A percentile compares a stretch with the other conserved stretches of the same genome.
These are phyloP conservation scores for Mycena amicta DNA, from an alignment of 768 basidiomycete species.

Conservation along the genomic window DNA sequence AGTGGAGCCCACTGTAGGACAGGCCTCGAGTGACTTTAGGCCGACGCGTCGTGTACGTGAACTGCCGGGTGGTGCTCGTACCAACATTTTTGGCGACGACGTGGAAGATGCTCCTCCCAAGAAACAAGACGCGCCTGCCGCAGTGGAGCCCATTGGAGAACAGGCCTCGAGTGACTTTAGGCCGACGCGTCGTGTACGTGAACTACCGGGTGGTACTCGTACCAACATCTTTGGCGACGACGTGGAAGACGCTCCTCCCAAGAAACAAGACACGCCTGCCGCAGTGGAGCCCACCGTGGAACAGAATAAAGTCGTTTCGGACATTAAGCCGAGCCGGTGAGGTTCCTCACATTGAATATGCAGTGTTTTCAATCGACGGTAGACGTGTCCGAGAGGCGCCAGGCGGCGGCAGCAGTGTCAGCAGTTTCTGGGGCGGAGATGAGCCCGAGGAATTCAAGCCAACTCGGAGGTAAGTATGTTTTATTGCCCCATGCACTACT, in stretches of 20 bases:
- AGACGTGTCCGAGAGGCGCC: conserved; percentile 50
- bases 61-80: conserved; percentile 53
- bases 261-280: conserved; percentile 7
- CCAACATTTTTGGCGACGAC: conserved; percentile 51
- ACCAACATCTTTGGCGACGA: conserved; percentile 52
- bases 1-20: background rate
- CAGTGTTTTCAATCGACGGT: background rate
- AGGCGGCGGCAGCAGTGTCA: conserved; percentile 45
- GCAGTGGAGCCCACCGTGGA: background rate
- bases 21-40: conserved; percentile 1
- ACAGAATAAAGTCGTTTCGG: background rate
- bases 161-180: conserved; percentile 1
- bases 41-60: conserved; percentile 40
- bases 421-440: conserved; percentile 52
- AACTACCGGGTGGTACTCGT: conserved; percentile 54
- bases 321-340: background rate
- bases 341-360: background rate
- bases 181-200: conserved; percentile 38
- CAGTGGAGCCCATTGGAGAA: background rate
- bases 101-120: conserved; percentile 62
- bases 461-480: conserved; percentile 57
- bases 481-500: background rate
- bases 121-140: background rate
- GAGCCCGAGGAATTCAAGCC: conserved; percentile 60
- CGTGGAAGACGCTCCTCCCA: conserved; percentile 61